Conservation (phyloP, 352 stramenopile genomes). For the Phytophthora chlamydospora region DNA sequence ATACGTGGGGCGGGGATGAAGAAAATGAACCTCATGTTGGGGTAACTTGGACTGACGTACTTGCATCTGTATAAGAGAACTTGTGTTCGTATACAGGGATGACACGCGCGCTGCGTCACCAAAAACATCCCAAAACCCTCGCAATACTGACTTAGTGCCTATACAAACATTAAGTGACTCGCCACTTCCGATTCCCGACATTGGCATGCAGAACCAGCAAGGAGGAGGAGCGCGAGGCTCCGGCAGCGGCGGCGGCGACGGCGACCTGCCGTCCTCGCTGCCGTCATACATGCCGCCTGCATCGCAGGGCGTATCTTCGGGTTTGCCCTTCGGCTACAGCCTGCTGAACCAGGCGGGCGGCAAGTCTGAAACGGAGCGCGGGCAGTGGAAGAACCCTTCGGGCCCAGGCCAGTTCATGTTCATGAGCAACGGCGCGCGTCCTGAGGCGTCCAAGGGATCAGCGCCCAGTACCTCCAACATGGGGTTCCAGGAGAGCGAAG, state of each 20-base stretch:
- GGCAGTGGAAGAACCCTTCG: slow-evolving; percentile 62
- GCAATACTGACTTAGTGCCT: not conserved
- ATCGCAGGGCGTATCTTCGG: slow-evolving; percentile 13
- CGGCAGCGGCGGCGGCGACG: slow-evolving; percentile 33
- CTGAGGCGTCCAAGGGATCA: slow-evolving; percentile 10
- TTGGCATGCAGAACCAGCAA: slow-evolving; percentile 28
- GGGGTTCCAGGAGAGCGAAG: slow-evolving; percentile 54
- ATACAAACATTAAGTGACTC: not conserved
- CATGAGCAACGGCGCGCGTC: slow-evolving; percentile 22
- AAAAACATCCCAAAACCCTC: too few species aligned
- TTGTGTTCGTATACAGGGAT: too few species aligned
- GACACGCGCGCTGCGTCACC: too few species aligned
- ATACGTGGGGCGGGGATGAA: slow-evolving; percentile 15
- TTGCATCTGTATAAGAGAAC: too few species aligned
- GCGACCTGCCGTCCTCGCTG: slow-evolving; percentile 74
- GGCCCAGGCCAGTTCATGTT: slow-evolving; percentile 58
- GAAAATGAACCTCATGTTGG: slow-evolving; percentile 16
- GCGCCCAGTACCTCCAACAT: slow-evolving; percentile 63
- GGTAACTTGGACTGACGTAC: not conserved
- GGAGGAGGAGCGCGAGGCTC: slow-evolving; percentile 8
- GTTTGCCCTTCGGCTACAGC: slow-evolving; percentile 43
- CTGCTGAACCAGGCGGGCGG: slow-evolving; percentile 32
- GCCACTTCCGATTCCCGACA: slow-evolving; percentile 4
- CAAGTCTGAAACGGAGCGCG: slow-evolving; percentile 36
- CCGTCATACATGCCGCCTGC: slow-evolving; percentile 72